Evolutionary conservation across 2,329 filamentous ascomycete species (phyloP).

Genomic region (Chrysoporthe deuterocubensis): DNA sequence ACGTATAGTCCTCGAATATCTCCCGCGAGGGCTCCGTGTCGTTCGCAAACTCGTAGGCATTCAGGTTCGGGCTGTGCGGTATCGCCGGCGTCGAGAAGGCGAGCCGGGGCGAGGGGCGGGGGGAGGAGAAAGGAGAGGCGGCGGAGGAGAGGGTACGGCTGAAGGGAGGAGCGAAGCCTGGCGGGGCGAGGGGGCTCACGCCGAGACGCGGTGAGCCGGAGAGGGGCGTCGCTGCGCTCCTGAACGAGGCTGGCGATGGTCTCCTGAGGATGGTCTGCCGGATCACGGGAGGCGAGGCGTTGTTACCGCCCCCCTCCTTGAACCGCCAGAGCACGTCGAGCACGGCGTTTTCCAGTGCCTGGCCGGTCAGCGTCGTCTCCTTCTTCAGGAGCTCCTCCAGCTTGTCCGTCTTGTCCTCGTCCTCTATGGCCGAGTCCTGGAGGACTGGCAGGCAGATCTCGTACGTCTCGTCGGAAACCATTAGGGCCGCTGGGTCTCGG

Average conservation of each 20-base stretch:
- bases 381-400: slow-evolving; percentile 84
- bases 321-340: slow-evolving; percentile 90
- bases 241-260: slow-evolving; percentile 92
- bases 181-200: slow-evolving; percentile 81
- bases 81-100: slow-evolving; percentile 88
- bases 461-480: slow-evolving; percentile 93
- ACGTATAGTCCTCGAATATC: slow-evolving; percentile 87
- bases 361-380: slow-evolving; percentile 75
- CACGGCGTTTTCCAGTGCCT: slow-evolving; percentile 84
- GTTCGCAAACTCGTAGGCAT: slow-evolving; percentile 91
- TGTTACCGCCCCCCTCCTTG: slow-evolving; percentile 66
- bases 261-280: slow-evolving; percentile 89
- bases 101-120: slow-evolving; percentile 87
- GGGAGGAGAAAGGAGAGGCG: slow-evolving; percentile 90
- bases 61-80: slow-evolving; percentile 90
- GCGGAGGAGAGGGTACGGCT: slow-evolving; percentile 76
- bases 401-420: slow-evolving; percentile 94
- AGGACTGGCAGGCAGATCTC: slow-evolving; percentile 89
- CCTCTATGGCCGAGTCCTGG: slow-evolving; percentile 79
- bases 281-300: slow-evolving; percentile 79
- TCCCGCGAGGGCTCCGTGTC: slow-evolving; percentile 81
- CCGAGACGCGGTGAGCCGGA: slow-evolving; percentile 81
- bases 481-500: slow-evolving; percentile 43
- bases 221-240: slow-evolving; percentile 77
- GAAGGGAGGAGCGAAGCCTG: slow-evolving; percentile 78